Evolutionary conservation across 768 basidiomycete genomes (phyloP), one percentile per base, ranked within the genome.

Genomic region (Tulasnella sp.): DNA sequence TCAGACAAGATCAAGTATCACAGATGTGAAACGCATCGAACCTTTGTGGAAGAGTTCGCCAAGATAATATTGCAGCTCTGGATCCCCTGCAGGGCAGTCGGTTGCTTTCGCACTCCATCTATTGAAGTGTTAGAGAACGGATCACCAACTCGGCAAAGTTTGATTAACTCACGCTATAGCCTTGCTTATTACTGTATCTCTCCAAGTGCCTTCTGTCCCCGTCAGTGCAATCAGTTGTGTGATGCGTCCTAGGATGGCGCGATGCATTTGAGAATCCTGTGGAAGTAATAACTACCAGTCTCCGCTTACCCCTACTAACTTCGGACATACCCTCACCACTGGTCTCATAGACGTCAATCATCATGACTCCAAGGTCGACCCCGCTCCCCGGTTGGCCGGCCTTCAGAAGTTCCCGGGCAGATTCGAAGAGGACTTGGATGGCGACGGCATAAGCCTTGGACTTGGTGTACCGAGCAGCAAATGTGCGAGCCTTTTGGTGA

Each of bases 401-500:
- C 75, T 97, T 97, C 65, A 97, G 74, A 27, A 99, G 77, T 68
- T 92, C 90, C 53, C 86, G 78, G 1, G 92, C 85, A 45, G 84
- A 85, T 67, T 92, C 87, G 72, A 96, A 97, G 51, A 97, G 81
- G 3, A 98, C 87, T 70, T 94, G 86, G 71, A 92, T 87, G 17
- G 96, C 94, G 13, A 84, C 84, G 67, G 85, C 84, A 68, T 85
- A 84, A 65, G 94, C 86, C 56, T 69, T 66, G 2, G 88, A 80
- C 74, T 92, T 91, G 52, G 78, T 76, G 70, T 90, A 90, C 66
- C 94, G 80, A 3, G 93, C 84, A 3, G 91, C 91, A 64, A 95
- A 96, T 17, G 94, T 97, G 26, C 95, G 82, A 9, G 93, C 91
- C 73, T 97, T 97, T 71, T 97, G 94, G 67, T 97, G 95, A 0